Base-by-base conservation (phyloP, 352 stramenopile genomes). In the Thraustochytrium sp. region DNA sequence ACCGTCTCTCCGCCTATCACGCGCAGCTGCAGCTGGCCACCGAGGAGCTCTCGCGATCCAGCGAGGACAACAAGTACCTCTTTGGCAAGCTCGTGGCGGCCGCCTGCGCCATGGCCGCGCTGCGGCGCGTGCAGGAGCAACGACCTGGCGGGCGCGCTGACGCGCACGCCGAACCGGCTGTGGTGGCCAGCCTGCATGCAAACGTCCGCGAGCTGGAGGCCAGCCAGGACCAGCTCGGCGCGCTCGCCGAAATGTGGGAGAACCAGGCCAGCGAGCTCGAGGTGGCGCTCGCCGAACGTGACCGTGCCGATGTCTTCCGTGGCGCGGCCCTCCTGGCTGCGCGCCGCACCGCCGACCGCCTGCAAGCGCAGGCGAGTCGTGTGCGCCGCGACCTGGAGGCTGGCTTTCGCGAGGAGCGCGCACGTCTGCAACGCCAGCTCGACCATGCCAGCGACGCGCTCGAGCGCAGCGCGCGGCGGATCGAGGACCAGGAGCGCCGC, bases 61-160 rank as follows among this genome's bases (percentile, higher is more conserved):
- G 31, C n/a, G 31, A 61, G 51, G 68, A 80, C 51, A 80, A 80
- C 42, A 46, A 64, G 31, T 80, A 46, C 2, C 68, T 80, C 38
- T 44, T 65, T 26, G 31, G 34, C 68, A 80, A 80, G 34, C 36
- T 65, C 26, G 68, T 72, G 13, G 68, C 68, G 9, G 48, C 68
- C 18, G n/a, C 26, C n/a, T 72, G 59, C 40, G 59, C 59, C 13
- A 72, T 72, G 1, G 40, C 42, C 26, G 59, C 59, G 13, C 21
- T 46, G 18, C 59, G n/a, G 9, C 59, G 59, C 1, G 16, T 23
- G 18, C 23, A 68, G n/a, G 34, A 68, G 61, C 36, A 26, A 73
- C 4, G 23, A 29, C 36, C 18, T 37, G 0, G n/a, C 36, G 16
- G 18, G n/a, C 40, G 37, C 23, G 51, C 51, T 26, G 51, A 59